Conservation (phyloP, 1,284 basidiomycete genomes). For the Caloboletus inedulis region DNA sequence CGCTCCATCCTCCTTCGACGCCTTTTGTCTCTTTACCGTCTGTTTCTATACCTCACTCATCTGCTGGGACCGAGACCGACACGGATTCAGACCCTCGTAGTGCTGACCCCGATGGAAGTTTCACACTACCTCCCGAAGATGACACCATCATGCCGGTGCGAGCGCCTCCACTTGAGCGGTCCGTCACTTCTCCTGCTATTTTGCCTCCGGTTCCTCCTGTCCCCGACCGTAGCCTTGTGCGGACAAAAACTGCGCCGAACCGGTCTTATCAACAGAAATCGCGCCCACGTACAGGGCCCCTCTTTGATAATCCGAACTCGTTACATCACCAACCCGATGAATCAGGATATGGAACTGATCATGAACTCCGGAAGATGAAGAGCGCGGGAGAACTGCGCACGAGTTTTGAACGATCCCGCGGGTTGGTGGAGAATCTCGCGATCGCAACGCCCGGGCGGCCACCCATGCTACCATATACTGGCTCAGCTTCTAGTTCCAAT, state of each 20-base stretch:
- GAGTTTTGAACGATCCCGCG: slow-evolving; percentile 34
- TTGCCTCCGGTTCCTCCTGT: slow-evolving; percentile 30
- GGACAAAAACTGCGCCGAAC: slow-evolving; percentile 72
- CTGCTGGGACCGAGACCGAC: slow-evolving; percentile 49
- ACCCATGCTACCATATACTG: slow-evolving; percentile 48
- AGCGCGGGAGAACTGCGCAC: slow-evolving; percentile 77
- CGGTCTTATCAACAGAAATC: slow-evolving; percentile 54
- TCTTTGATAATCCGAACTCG: slow-evolving; percentile 25
- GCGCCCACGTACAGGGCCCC: slow-evolving; percentile 28
- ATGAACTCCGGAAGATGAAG: slow-evolving; percentile 79
- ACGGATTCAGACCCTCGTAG: slow-evolving; percentile 52
- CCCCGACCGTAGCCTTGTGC: slow-evolving; percentile 47
- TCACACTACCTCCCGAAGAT: slow-evolving; percentile 42
- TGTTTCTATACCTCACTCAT: slow-evolving; percentile 37
- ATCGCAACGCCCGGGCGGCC: slow-evolving; percentile 35
- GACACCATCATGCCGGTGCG: slow-evolving; percentile 69
- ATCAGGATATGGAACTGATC: slow-evolving; percentile 45
- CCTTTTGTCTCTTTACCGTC: slow-evolving; percentile 55
- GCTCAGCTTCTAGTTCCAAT: slow-evolving; percentile 63
- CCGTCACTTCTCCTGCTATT: slow-evolving; percentile 44
- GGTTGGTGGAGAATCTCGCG: slow-evolving; percentile 16
- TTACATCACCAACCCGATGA: slow-evolving; percentile 35
- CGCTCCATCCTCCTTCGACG: slow-evolving; percentile 64
- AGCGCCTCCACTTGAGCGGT: slow-evolving; percentile 49
- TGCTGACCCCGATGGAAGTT: slow-evolving; percentile 31